phyloP scores from a whole-genome alignment of 805 yeast species.

The Yarrowia keelungensis region DNA sequence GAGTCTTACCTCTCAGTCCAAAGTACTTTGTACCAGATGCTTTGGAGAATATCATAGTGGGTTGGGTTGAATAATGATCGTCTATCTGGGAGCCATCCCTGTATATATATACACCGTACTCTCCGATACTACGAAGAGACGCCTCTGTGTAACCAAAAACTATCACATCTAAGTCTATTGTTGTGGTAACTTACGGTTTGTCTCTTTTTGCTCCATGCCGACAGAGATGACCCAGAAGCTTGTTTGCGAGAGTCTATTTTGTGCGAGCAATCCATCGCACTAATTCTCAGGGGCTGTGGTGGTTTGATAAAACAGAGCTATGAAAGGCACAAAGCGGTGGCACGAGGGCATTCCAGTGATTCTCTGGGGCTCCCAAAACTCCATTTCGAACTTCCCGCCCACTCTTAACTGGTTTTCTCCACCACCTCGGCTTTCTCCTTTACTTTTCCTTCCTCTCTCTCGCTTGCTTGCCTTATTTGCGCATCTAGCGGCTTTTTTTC shows the following conservation, averaged over 20 bases:
- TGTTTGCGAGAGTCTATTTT: not conserved
- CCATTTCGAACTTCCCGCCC: not conserved
- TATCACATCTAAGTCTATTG: not conserved
- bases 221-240: slow-evolving; percentile 31
- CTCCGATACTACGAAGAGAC: not conserved
- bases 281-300: slow-evolving; percentile 1
- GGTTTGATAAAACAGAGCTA: too few species aligned
- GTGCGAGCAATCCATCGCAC: slow-evolving; percentile 19
- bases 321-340: too few species aligned
- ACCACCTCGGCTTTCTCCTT: slow-evolving; percentile 7
- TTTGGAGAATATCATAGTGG: not conserved
- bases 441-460: not conserved
- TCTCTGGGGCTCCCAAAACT: too few species aligned
- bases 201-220: slow-evolving; percentile 19
- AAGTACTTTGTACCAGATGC: slow-evolving; percentile 23
- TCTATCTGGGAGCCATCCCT: not conserved
- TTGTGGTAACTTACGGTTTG: not conserved
- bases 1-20: slow-evolving; percentile 42
- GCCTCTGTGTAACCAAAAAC: not conserved
- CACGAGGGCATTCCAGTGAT: too few species aligned
- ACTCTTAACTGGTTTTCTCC: not conserved
- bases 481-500: slow-evolving; percentile 33
- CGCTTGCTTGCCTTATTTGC: slow-evolving; percentile 35
- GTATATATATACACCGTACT: not conserved
- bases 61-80: not conserved